Conservation (phyloP, 495 filamentous ascomycete species). For the Tetracladium setigerum region DNA sequence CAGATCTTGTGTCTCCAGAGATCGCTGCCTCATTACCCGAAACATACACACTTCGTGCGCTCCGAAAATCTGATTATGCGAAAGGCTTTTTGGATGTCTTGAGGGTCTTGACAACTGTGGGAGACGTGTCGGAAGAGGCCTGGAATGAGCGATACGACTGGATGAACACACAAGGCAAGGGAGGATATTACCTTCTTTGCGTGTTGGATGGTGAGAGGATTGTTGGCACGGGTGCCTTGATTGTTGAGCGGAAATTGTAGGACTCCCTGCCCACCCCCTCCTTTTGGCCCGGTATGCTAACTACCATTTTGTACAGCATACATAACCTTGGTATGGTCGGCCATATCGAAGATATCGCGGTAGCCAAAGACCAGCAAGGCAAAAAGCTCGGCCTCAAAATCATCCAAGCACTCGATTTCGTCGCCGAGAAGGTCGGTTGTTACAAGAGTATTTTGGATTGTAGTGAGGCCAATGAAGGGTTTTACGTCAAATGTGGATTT, state of each 20-base stretch:
- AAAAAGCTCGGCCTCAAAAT: conserved; percentile 91
- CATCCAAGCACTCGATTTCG: conserved; percentile 88
- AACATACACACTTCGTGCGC: conserved; percentile 75
- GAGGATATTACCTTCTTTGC: conserved; percentile 78
- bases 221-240: conserved; percentile 79
- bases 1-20: conserved; percentile 67
- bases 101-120: conserved; percentile 85
- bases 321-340: conserved; percentile 73
- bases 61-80: conserved; percentile 70
- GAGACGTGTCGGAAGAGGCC: conserved; percentile 67
- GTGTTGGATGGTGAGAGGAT: conserved; percentile 66
- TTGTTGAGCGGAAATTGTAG: conserved; percentile 82
- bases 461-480: conserved; percentile 78
- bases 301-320: conserved; percentile 39
- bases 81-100: conserved; percentile 83
- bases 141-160: conserved; percentile 79
- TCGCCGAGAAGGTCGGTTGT: conserved; percentile 78
- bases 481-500: conserved; percentile 98
- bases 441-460: conserved; percentile 73
- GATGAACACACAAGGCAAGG: conserved; percentile 63
- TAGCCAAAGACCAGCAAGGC: conserved; percentile 87
- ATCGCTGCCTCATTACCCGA: conserved; percentile 65
- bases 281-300: background rate
- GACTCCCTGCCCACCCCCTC: conserved; percentile 14
- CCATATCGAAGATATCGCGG: conserved; percentile 97